Conservation (phyloP, 495 filamentous ascomycete species). For the Darksidea phi region DNA sequence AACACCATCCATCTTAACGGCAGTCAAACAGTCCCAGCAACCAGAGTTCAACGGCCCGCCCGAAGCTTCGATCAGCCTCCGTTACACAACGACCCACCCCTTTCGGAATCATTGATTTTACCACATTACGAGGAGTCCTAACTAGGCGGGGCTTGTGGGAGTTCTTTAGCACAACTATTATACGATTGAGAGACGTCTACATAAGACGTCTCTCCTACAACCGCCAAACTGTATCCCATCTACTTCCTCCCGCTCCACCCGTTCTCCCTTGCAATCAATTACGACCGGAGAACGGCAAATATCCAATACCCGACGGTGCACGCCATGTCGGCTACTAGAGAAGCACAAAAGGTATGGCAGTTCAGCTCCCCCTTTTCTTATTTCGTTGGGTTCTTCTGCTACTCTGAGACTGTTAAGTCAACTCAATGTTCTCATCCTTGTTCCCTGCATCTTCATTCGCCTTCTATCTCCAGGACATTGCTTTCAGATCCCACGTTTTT, state of each 20-base stretch:
- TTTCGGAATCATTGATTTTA: constrained; percentile 2
- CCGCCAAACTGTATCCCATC: constrained; percentile 31
- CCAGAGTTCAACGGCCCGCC: neutral
- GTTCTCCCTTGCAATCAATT: constrained; percentile 33
- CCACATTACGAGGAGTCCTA: neutral
- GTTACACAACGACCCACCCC: neutral
- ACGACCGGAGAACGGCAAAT: constrained; percentile 7
- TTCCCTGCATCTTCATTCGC: neutral
- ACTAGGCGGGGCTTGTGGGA: constrained; percentile 5
- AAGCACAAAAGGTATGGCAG: constrained; percentile 15
- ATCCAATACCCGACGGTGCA: constrained; percentile 19
- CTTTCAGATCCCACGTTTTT: neutral
- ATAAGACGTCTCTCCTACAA: constrained; percentile 10
- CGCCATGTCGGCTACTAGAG: neutral
- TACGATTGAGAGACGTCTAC: constrained; percentile 10
- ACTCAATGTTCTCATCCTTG: too few relatives aligned
- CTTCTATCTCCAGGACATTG: neutral
- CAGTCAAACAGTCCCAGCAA: constrained; percentile 6
- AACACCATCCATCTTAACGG: neutral
- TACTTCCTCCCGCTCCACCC: constrained; percentile 34
- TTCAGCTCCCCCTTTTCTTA: neutral
- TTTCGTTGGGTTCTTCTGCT: too few relatives aligned
- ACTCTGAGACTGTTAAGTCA: too few relatives aligned
- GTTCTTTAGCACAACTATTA: constrained; percentile 2
- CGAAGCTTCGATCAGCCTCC: constrained; percentile 13